Evolutionary conservation across 2,329 filamentous ascomycete genomes (phyloP).

Genomic region (Trichoderma endophyticum): DNA sequence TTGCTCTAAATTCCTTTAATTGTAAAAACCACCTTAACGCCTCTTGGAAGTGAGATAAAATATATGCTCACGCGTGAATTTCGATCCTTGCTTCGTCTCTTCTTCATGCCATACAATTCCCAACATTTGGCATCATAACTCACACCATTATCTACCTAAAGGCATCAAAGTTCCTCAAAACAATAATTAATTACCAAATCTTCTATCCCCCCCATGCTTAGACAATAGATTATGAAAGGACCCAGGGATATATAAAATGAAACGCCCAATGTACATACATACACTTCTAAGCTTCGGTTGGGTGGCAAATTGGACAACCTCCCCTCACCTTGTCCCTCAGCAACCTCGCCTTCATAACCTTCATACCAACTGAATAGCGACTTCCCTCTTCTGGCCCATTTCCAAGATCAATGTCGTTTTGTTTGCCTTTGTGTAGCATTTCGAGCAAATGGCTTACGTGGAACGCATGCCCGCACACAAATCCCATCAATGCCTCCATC

Average conservation of each 20-base stretch:
- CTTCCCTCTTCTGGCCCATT: constrained; percentile 41
- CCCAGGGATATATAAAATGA: constrained; percentile 11
- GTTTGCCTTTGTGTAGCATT: constrained; percentile 45
- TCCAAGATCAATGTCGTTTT: constrained; percentile 46
- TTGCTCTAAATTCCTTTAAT: neutral
- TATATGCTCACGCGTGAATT: neutral
- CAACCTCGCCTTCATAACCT: constrained; percentile 81
- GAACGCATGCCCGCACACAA: constrained; percentile 79
- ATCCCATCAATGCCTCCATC: constrained; percentile 71
- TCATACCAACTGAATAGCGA: constrained; percentile 71
- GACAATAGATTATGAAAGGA: neutral
- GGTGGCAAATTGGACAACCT: constrained; percentile 60
- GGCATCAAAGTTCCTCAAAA: neutral
- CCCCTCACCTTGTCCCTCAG: constrained; percentile 66
- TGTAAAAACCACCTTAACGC: neutral
- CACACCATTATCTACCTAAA: neutral
- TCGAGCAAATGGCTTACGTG: constrained; percentile 70
- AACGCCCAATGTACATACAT: constrained; percentile 9
- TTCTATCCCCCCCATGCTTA: neutral
- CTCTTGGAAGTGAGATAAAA: neutral
- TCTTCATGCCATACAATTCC: neutral
- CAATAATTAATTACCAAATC: neutral
- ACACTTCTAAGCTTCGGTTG: constrained; percentile 18
- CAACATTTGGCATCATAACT: neutral
- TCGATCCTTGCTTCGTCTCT: neutral